phyloP scores from a whole-genome alignment of 2,329 filamentous ascomycete genomes.

The Simplicillium aogashimaense region DNA sequence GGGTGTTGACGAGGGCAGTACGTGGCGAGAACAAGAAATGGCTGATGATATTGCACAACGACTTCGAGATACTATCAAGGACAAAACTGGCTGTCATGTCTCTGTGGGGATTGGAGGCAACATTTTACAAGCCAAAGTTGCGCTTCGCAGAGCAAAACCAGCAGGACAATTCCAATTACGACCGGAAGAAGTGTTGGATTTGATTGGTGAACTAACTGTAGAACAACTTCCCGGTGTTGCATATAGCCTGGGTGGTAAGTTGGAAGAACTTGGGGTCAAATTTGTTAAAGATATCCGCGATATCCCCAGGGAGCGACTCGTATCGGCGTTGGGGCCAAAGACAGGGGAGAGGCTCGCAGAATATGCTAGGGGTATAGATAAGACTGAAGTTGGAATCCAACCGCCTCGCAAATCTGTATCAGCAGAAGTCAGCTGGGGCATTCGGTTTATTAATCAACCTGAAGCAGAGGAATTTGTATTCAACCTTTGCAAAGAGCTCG shows the following conservation, averaged over 20 bases:
- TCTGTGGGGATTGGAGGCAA: constrained; percentile 90
- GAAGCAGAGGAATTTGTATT: constrained; percentile 89
- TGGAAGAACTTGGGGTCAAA: constrained; percentile 78
- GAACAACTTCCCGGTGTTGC: constrained; percentile 87
- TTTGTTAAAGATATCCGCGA: constrained; percentile 75
- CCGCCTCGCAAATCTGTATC: constrained; percentile 87
- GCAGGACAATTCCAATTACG: constrained; percentile 86
- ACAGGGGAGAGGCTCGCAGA: constrained; percentile 87
- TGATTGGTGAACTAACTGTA: constrained; percentile 69
- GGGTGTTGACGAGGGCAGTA: constrained; percentile 54
- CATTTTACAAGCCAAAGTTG: constrained; percentile 83
- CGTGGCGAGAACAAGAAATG: constrained; percentile 69
- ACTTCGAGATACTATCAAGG: constrained; percentile 61
- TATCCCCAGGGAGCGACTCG: constrained; percentile 65
- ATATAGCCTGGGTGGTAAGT: constrained; percentile 74
- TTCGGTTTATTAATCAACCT: constrained; percentile 83
- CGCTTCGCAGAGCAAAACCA: constrained; percentile 84
- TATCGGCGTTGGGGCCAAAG: constrained; percentile 72
- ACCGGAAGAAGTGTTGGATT: constrained; percentile 65
- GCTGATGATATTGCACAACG: constrained; percentile 57
- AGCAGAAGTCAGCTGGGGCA: constrained; percentile 96
- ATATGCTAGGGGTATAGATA: constrained; percentile 82
- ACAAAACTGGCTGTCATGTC: constrained; percentile 72
- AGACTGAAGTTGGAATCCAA: constrained; percentile 75
- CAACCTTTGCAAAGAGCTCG: constrained; percentile 76